Evolutionary conservation across 257 asterid genomes (phyloP), one percentile per base, ranked within the genome.

Genomic region (Forsythia suspensa): DNA sequence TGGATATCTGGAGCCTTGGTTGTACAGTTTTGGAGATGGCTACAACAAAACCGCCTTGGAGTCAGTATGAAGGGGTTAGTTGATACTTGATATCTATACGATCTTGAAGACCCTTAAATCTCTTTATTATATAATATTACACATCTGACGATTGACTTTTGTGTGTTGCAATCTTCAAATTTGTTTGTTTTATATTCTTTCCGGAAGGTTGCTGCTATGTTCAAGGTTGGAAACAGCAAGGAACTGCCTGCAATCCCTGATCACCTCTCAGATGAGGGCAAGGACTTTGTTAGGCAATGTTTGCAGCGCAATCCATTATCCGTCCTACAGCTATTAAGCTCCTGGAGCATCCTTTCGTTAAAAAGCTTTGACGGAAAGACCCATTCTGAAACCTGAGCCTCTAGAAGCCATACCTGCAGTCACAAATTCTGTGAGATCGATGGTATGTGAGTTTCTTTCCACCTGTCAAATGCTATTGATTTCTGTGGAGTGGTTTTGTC

Each of bases 1-100:
- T 86, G 80, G 96, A 92, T 83, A 82, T 90, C 73, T 92, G 96
- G 96, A 90, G 97, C 88, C 90, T 90, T 41, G 96, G 94, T 16
- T 92, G 97, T 86, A 86, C 93, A 42, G 83, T 89, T 78, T 71
- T 92, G 73, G 93, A 92, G 83, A 92, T 92, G 97, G 92, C 91
- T 75, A 88, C 95, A 15, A 65, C 92, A 61, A 85, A 90, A 82
- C 91, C 94, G 44, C 92, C 92, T 55, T 90, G 95, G 89, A 78
- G 90, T 83, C 90, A 91, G 66, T 89, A 84, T 51, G 95, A 87
- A 86, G 92, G 90, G 91, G 95, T 89, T 11, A 66, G 86, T 82
- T 65, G 16, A 63, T 79, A 68, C 65, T 52, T 66, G 20, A 69
- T 79, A 61, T 69, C 46, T 65, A 76, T 40, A 12, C 59, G 61